Evolutionary conservation across 2,329 filamentous ascomycete genomes (phyloP).

Genomic region (Sclerotinia minor): DNA sequence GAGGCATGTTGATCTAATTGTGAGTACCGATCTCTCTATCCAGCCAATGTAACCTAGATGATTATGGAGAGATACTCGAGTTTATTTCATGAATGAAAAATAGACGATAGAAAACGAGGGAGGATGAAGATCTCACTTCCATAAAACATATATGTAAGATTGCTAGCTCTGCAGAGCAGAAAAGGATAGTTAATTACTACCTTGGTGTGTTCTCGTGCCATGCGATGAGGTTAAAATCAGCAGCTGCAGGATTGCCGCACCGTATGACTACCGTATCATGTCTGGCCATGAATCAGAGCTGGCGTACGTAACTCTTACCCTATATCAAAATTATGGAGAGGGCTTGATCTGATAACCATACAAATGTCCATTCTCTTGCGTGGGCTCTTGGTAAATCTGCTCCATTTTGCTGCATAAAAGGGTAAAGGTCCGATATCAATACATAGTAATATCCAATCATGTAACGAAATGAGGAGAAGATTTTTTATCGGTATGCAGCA

Average conservation of each 20-base stretch:
- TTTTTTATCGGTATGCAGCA: background rate
- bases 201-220: background rate
- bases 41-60: background rate
- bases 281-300: constrained; percentile 1
- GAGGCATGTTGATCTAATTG: background rate
- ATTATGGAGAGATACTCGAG: background rate
- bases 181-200: background rate
- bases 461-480: background rate
- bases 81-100: background rate
- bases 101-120: background rate
- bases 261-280: background rate
- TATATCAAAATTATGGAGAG: constrained; percentile 3
- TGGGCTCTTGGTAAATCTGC: background rate
- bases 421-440: background rate
- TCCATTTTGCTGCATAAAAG: constrained; percentile 1
- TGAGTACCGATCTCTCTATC: background rate
- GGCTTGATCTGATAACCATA: background rate
- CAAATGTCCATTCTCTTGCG: background rate
- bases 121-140: background rate
- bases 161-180: background rate
- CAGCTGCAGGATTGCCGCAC: constrained; percentile 1
- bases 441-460: background rate
- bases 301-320: constrained; percentile 3
- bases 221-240: background rate
- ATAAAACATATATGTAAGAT: constrained; percentile 5